A percentile compares a stretch with the other conserved stretches of the same genome.
Conservation (phyloP, 1,284 basidiomycete species). For the Rugosomyces carneus region DNA sequence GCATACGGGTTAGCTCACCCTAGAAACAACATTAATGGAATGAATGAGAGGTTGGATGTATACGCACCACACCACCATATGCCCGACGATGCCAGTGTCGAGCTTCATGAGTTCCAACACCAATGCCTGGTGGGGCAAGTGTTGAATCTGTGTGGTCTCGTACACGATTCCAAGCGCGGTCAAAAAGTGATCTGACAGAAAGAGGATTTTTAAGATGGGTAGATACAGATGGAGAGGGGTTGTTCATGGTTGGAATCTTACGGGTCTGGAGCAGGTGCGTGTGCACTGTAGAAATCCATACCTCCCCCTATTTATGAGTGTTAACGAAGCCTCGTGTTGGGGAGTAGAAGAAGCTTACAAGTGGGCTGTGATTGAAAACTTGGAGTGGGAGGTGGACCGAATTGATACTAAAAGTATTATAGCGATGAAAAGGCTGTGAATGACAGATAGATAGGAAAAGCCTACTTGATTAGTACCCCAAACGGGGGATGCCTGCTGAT, state of each 20-base stretch:
- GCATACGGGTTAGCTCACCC: slow-evolving; percentile 40
- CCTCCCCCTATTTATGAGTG: slow-evolving; percentile 43
- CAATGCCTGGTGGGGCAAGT: slow-evolving; percentile 25
- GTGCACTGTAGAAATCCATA: slow-evolving; percentile 55
- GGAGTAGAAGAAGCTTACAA: slow-evolving; percentile 32
- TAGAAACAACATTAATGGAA: slow-evolving; percentile 16
- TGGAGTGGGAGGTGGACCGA: slow-evolving; percentile 47
- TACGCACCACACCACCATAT: slow-evolving; percentile 49
- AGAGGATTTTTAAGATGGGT: slow-evolving; percentile 9
- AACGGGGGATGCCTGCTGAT: slow-evolving; percentile 36
- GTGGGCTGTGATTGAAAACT: slow-evolving; percentile 53
- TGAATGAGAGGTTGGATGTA: slow-evolving; percentile 5
- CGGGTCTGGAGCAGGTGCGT: slow-evolving; percentile 49
- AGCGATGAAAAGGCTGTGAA: slow-evolving; percentile 7
- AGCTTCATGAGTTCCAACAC: slow-evolving; percentile 51
- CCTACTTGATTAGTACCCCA: slow-evolving; percentile 47
- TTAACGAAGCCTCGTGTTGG: slow-evolving; percentile 15
- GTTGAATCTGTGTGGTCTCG: slow-evolving; percentile 30
- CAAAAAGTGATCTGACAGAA: slow-evolving; percentile 42
- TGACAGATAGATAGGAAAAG: slow-evolving; percentile 6
- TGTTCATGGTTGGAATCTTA: slow-evolving; percentile 29
- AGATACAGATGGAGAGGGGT: slow-evolving; percentile 14
- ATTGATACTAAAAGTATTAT: slow-evolving; percentile 35
- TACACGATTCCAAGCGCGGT: slow-evolving; percentile 49
- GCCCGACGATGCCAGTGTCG: slow-evolving; percentile 51